These are phyloP conservation scores for Bipolaris cookei DNA, from an alignment of 2,329 filamentous ascomycete genomes.

Conservation along the genomic window DNA sequence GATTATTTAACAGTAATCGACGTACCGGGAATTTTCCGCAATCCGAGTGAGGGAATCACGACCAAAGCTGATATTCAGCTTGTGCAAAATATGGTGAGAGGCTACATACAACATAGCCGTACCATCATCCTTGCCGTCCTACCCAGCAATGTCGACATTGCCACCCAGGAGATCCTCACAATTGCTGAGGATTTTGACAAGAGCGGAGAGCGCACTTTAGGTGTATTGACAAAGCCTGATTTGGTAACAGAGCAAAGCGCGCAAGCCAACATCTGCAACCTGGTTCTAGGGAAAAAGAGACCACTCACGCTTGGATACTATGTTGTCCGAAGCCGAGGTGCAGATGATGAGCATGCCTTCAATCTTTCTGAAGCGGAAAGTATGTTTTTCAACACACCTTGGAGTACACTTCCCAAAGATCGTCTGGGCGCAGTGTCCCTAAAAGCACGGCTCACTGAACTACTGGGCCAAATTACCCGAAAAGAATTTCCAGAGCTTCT, in stretches of 20 bases:
- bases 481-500: slow-evolving; percentile 5
- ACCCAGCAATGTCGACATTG: slow-evolving; percentile 47
- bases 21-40: slow-evolving; percentile 52
- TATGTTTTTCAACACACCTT: not conserved
- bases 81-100: slow-evolving; percentile 23
- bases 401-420: not conserved
- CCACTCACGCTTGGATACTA: slow-evolving; percentile 38
- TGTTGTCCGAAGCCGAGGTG: slow-evolving; percentile 41
- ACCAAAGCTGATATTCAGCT: slow-evolving; percentile 21
- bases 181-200: slow-evolving; percentile 36
- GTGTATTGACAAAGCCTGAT: slow-evolving; percentile 50
- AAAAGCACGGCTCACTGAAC: slow-evolving; percentile 5
- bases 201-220: slow-evolving; percentile 42
- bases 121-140: slow-evolving; percentile 31
- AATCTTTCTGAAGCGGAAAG: slow-evolving; percentile 1
- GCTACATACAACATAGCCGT: slow-evolving; percentile 26
- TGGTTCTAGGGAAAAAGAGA: slow-evolving; percentile 18
- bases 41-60: slow-evolving; percentile 6
- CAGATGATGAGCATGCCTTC: slow-evolving; percentile 32
- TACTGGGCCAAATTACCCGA: slow-evolving; percentile 2
- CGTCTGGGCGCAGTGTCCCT: slow-evolving; percentile 2
- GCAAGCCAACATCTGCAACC: not conserved
- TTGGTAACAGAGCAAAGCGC: slow-evolving; percentile 30
- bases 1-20: slow-evolving; percentile 53
- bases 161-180: slow-evolving; percentile 9